phyloP scores from a whole-genome alignment of 129 eudicot genomes.

The Rutidosis leptorrhynchoides region DNA sequence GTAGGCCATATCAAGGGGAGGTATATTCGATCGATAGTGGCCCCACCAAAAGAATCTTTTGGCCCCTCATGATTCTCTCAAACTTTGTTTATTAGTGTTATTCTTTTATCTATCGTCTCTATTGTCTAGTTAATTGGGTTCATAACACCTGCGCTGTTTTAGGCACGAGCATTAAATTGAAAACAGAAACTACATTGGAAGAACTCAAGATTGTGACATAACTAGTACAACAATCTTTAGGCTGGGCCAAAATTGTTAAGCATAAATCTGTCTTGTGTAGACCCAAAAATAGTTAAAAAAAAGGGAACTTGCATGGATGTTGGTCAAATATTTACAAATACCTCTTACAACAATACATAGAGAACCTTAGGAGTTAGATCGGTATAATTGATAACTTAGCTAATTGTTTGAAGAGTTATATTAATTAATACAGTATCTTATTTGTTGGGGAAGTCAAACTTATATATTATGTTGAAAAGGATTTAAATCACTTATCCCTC shows the following conservation, averaged over 20 bases:
- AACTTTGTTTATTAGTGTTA: slow-evolving; percentile 2
- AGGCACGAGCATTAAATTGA: background rate
- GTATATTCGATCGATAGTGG: background rate
- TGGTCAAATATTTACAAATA: no score
- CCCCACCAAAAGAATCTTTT: background rate
- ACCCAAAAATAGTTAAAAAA: no score
- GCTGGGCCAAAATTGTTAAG: background rate
- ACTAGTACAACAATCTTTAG: background rate
- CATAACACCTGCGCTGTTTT: background rate
- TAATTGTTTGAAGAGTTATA: background rate
- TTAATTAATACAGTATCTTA: no score
- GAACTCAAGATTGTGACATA: background rate
- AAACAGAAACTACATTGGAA: background rate
- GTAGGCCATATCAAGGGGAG: background rate
- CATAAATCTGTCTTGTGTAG: no score
- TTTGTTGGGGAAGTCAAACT: background rate
- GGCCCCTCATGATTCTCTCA: slow-evolving; percentile 21
- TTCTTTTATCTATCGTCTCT: background rate
- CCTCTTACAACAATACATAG: background rate
- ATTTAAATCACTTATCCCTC: no score
- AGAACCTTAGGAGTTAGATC: background rate
- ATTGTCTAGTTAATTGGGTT: background rate
- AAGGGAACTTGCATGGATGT: no score
- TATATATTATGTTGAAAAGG: no score
- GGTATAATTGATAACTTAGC: background rate